A percentile compares a stretch with the other conserved stretches of the same genome.
These are phyloP conservation scores for Dioszegia hungarica DNA, from an alignment of 768 basidiomycete genomes.

Conservation along the genomic window DNA sequence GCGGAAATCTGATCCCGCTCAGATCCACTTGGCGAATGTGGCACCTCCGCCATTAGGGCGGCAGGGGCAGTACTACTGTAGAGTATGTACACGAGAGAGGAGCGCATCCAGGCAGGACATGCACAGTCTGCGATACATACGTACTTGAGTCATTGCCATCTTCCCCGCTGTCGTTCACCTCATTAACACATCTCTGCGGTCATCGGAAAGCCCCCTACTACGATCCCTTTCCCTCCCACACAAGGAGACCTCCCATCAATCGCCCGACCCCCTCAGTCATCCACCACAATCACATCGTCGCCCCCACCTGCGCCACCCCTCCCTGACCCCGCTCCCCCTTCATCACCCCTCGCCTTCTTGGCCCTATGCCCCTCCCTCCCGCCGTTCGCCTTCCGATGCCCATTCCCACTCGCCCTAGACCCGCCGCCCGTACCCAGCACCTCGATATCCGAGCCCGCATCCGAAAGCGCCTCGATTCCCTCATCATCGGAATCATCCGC, in stretches of 20 bases:
- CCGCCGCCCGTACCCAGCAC: conserved; percentile 5
- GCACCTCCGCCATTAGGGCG: too few relatives aligned
- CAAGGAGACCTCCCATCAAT: too few relatives aligned
- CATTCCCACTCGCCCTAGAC: background rate
- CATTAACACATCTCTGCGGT: too few relatives aligned
- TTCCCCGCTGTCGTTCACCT: too few relatives aligned
- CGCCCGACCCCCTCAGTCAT: too few relatives aligned
- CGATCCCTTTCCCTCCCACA: too few relatives aligned
- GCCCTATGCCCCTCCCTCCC: background rate
- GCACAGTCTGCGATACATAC: background rate
- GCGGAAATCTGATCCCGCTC: background rate
- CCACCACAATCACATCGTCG: conserved; percentile 8
- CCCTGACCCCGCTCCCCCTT: background rate
- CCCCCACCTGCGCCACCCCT: background rate
- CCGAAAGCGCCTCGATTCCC: background rate
- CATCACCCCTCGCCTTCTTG: background rate
- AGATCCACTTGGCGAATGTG: background rate
- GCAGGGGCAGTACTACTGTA: too few relatives aligned
- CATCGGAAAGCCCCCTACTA: too few relatives aligned
- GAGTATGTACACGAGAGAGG: too few relatives aligned
- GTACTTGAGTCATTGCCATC: too few relatives aligned
- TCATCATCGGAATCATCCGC: conserved; percentile 16
- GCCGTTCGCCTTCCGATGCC: background rate
- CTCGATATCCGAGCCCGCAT: conserved; percentile 8
- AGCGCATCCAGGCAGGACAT: background rate